Evolutionary conservation across 805 yeast genomes (phyloP).

Genomic region (Ogataea allantospora): DNA sequence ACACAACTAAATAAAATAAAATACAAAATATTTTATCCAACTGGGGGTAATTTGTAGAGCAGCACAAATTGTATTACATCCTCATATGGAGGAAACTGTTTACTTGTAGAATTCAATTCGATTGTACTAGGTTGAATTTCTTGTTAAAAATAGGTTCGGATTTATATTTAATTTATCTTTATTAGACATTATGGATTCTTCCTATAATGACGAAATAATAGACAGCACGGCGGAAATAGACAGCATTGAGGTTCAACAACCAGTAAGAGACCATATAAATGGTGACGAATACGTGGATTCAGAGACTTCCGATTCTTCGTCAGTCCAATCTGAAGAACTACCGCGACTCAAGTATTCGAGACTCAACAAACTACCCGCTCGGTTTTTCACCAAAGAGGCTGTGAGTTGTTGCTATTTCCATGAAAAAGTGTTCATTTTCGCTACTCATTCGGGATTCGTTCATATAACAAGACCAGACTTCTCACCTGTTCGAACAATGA

Average conservation of each 20-base stretch:
- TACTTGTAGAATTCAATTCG: too few relatives aligned
- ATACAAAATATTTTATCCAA: neutral
- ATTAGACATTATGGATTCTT: neutral
- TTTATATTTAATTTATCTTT: constrained; percentile 6
- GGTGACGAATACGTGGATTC: neutral
- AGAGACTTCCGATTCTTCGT: constrained; percentile 1
- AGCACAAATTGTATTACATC: too few relatives aligned
- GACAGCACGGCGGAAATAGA: constrained; percentile 23
- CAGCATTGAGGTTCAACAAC: neutral
- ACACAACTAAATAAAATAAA: neutral
- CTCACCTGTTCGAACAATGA: constrained; percentile 62
- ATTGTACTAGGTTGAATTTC: too few relatives aligned
- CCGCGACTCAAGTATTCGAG: constrained; percentile 77
- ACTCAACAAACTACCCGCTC: constrained; percentile 61
- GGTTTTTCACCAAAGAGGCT: constrained; percentile 73
- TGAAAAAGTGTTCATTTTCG: constrained; percentile 68
- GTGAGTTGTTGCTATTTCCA: constrained; percentile 67
- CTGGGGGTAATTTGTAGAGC: too few relatives aligned
- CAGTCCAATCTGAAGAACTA: constrained; percentile 42
- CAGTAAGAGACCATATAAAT: neutral
- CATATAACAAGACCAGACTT: constrained; percentile 65
- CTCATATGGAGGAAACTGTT: neutral
- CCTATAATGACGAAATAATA: constrained; percentile 22
- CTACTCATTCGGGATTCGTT: constrained; percentile 84
- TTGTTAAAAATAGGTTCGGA: neutral